A percentile compares a stretch with the other conserved stretches of the same genome.
phyloP scores from a whole-genome alignment of 768 basidiomycete genomes.

The Sarcomyxa edulis region DNA sequence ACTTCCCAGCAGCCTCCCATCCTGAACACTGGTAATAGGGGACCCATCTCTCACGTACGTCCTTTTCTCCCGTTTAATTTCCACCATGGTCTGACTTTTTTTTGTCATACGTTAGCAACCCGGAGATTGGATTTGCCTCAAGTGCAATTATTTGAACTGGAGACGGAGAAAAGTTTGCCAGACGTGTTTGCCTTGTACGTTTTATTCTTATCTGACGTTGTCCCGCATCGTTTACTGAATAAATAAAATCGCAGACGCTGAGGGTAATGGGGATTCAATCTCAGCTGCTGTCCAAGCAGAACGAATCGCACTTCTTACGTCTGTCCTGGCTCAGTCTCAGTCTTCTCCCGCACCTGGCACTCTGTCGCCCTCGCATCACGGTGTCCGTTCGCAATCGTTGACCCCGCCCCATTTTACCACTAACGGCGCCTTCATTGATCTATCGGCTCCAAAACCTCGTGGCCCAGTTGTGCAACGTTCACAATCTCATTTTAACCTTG shows the following conservation, averaged over 20 bases:
- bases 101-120: constrained; percentile 51
- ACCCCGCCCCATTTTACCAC: constrained; percentile 43
- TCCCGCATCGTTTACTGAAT: no score
- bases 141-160: constrained; percentile 89
- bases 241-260: constrained; percentile 51
- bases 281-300: constrained; percentile 82
- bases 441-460: constrained; percentile 24
- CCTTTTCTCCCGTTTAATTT: constrained; percentile 15
- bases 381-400: constrained; percentile 36
- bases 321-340: constrained; percentile 61
- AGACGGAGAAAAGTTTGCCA: constrained; percentile 84
- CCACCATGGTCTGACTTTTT: constrained; percentile 10
- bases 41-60: constrained; percentile 80
- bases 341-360: constrained; percentile 11
- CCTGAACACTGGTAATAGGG: constrained; percentile 83
- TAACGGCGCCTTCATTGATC: constrained; percentile 32
- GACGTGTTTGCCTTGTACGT: constrained; percentile 79
- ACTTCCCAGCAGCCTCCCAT: constrained; percentile 70
- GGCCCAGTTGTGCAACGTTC: constrained; percentile 43
- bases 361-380: constrained; percentile 14
- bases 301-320: constrained; percentile 73
- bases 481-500: constrained; percentile 45
- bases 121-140: constrained; percentile 78
- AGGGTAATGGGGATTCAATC: constrained; percentile 85
- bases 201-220: constrained; percentile 6